Percentiles rank a stretch among this genome's conserved stretches.
Conservation (phyloP, 1,139 yeast species). For the Zygosaccharomyces pseudobailii region DNA sequence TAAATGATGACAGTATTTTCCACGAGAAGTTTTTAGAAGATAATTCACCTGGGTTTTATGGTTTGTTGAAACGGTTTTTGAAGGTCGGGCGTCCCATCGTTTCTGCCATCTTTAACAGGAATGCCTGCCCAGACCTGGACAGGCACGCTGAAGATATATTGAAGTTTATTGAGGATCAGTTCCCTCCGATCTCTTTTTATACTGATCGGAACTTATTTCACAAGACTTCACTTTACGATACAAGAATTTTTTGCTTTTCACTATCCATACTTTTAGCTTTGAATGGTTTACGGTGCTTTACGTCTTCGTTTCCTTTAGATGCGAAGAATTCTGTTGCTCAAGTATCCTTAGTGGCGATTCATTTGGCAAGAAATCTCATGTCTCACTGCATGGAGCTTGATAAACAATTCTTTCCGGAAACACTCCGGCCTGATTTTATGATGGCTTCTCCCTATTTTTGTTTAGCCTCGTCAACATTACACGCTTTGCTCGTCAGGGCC, state of each 20-base stretch:
- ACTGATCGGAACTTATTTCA: conserved; percentile 14
- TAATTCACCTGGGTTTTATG: conserved; percentile 7
- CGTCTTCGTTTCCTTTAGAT: neutral
- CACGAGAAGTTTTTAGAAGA: conserved; percentile 14
- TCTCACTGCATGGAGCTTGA: conserved; percentile 7
- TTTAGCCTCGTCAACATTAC: conserved; percentile 7
- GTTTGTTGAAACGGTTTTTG: conserved; percentile 16
- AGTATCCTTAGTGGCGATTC: conserved; percentile 8
- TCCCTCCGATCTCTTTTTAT: conserved; percentile 18
- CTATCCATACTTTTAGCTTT: conserved; percentile 13
- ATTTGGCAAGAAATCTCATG: conserved; percentile 7
- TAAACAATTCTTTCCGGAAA: conserved; percentile 4
- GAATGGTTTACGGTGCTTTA: conserved; percentile 10
- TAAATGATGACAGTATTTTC: conserved; percentile 19
- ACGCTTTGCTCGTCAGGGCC: conserved; percentile 12
- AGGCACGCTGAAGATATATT: conserved; percentile 11
- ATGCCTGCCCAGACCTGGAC: conserved; percentile 14
- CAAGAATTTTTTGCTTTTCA: conserved; percentile 11
- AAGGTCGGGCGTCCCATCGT: conserved; percentile 23
- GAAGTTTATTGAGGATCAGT: conserved; percentile 21
- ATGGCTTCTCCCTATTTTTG: conserved; percentile 10
- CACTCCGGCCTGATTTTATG: neutral
- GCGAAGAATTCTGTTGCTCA: conserved; percentile 6
- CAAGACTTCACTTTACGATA: conserved; percentile 12
- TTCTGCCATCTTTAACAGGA: conserved; percentile 9